Evolutionary conservation across 75 land plant species (phyloP).

Genomic region (Larix kaempferi): DNA sequence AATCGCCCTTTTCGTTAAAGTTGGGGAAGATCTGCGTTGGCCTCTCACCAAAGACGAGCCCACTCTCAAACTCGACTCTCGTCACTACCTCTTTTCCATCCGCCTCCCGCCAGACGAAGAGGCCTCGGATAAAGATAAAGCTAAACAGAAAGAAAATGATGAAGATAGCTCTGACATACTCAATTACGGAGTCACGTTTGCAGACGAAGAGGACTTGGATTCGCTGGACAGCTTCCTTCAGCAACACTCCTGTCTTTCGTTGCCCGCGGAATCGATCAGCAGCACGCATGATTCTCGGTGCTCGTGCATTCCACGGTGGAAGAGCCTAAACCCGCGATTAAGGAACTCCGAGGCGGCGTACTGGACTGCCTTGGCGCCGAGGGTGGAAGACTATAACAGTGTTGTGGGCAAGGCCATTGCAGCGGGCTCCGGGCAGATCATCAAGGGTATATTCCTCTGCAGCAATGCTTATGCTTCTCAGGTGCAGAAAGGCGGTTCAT

Average conservation of each 20-base stretch:
- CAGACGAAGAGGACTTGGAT: no score
- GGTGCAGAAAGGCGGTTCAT: slow-evolving; percentile 14
- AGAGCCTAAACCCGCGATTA: not conserved
- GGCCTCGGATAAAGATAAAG: no score
- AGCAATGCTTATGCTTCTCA: slow-evolving; percentile 43
- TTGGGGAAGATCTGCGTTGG: no score
- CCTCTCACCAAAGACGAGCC: no score
- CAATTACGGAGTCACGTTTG: no score
- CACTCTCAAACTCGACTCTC: no score
- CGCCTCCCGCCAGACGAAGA: no score
- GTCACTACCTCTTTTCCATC: no score
- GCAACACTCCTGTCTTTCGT: slow-evolving; percentile 52
- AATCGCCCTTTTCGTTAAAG: no score
- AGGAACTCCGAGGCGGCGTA: slow-evolving; percentile 18
- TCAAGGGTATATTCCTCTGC: slow-evolving; percentile 65
- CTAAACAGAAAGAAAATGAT: no score
- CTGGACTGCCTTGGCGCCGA: slow-evolving; percentile 78
- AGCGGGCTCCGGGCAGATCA: slow-evolving; percentile 58
- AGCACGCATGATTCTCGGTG: not conserved
- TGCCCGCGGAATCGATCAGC: not conserved
- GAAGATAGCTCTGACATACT: no score
- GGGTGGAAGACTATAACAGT: slow-evolving; percentile 63
- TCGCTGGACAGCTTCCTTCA: slow-evolving; percentile 50
- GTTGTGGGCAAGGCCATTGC: slow-evolving; percentile 76
- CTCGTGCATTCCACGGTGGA: not conserved